phyloP scores from a whole-genome alignment of 2,329 filamentous ascomycete genomes.

The Ophiostoma montium region DNA sequence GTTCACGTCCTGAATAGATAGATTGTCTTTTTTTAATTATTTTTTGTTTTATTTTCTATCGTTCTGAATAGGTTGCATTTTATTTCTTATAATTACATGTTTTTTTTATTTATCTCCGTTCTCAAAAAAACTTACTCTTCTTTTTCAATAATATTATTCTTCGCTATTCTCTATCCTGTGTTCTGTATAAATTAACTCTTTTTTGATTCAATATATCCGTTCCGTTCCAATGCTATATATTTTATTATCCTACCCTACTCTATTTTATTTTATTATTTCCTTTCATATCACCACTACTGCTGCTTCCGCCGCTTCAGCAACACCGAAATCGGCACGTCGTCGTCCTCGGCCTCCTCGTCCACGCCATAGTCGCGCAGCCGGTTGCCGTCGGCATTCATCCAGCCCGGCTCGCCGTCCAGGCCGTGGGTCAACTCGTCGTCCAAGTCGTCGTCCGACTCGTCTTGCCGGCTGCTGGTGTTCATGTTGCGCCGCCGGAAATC shows the following conservation, averaged over 20 bases:
- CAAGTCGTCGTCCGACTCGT: conserved; percentile 8
- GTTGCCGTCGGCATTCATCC: conserved; percentile 66
- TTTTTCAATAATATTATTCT: not conserved
- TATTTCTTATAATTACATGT: too few relatives aligned
- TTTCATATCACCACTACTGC: not conserved
- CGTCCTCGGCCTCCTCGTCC: conserved; percentile 53
- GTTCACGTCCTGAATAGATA: too few relatives aligned
- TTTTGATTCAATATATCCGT: not conserved
- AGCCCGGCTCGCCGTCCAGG: conserved; percentile 40
- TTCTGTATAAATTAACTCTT: not conserved
- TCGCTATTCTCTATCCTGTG: not conserved
- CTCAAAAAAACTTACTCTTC: not conserved
- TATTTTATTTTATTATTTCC: not conserved
- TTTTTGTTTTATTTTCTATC: too few relatives aligned
- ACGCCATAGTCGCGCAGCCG: conserved; percentile 64
- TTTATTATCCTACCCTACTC: not conserved
- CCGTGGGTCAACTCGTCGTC: conserved; percentile 16
- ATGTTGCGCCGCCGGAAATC: conserved; percentile 26
- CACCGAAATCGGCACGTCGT: conserved; percentile 54
- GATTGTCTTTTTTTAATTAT: too few relatives aligned
- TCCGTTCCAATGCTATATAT: too few relatives aligned
- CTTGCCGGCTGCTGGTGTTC: conserved; percentile 3
- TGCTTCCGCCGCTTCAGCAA: conserved; percentile 39
- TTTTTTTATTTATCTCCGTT: too few relatives aligned
- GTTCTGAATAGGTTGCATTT: too few relatives aligned